Base-by-base conservation (phyloP, 352 stramenopile genomes). In the Phytophthora citricola region DNA sequence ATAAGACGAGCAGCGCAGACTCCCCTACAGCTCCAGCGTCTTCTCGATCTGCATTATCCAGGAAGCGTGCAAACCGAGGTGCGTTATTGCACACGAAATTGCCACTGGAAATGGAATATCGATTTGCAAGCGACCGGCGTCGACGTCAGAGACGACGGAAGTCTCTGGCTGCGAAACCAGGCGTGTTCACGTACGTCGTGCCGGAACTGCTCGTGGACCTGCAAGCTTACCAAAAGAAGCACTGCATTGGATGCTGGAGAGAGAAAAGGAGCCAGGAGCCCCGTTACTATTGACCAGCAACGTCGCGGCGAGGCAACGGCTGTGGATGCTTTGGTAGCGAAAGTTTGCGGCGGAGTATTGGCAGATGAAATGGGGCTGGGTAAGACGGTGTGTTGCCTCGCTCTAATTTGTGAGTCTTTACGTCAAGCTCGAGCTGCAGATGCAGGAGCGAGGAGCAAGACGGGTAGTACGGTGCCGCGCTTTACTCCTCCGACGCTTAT, bases 321-420 rank as follows among this genome's bases (percentile, higher is more conserved):
- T 29, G 63, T 81, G 5, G 72, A 84, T 27, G 61, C 73, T 26
- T 61, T 87, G 32, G 63, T 82, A 1, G 62, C 79, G 3, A 75
- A 77, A 12, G 66, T 88, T n/a, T 78, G 76, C 7, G 90, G 90
- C 6, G 91, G 91, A 12, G 85, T 97, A 17, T 60, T 97, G 6
- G 89, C 87, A 2, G 91, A 97, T 70, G 89, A 97, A 50, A 96
- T 96, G 90, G 91, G 90, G 0, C 65, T 97, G 24, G 91, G 91
- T 12, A 97, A 96, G 63, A 99, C 96, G 0, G 79, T 98, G 2
- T 93, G 88, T 47, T 94, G 88, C 22, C 81, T 97, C 26, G 85
- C 84, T 12, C 68, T 95, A 20, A 87, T 94, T 38, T 90, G 80
- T 56, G 76, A 90, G 64, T 91, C 79, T 32, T 58, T 92, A 6